Evolutionary conservation across 73 alveolate species (phyloP).

Genomic region (Paramecium caudatum): DNA sequence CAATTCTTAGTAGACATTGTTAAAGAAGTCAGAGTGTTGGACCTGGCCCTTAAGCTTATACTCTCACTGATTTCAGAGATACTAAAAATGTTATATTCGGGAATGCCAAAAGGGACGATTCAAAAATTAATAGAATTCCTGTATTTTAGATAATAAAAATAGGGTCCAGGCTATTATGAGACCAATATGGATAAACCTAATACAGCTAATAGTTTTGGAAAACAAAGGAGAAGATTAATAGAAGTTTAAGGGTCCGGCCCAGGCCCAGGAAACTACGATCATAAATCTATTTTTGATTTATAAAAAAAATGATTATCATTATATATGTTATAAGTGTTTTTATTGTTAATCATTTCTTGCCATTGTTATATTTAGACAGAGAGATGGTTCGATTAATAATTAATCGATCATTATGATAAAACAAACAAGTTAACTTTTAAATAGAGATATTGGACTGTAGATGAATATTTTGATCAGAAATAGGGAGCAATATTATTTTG

Average conservation of each 20-base stretch:
- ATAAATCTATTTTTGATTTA: too few relatives aligned
- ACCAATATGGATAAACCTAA: too few relatives aligned
- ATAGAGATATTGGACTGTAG: constrained; percentile 83
- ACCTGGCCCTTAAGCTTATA: constrained; percentile 52
- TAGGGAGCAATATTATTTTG: constrained; percentile 83
- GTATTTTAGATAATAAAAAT: too few relatives aligned
- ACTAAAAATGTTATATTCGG: constrained; percentile 50
- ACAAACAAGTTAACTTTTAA: constrained; percentile 75
- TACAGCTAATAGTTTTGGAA: too few relatives aligned
- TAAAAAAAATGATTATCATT: not conserved
- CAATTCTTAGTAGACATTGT: constrained; percentile 1
- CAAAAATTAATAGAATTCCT: too few relatives aligned
- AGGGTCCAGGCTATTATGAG: too few relatives aligned
- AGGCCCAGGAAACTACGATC: too few relatives aligned
- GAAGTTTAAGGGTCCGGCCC: too few relatives aligned
- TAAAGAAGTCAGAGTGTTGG: not conserved
- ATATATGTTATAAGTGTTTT: not conserved
- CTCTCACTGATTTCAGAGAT: not conserved
- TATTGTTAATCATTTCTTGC: not conserved
- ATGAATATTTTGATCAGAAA: constrained; percentile 74
- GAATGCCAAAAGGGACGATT: constrained; percentile 40
- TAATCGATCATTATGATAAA: constrained; percentile 76
- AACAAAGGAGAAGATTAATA: too few relatives aligned
- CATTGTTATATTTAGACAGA: constrained; percentile 30
- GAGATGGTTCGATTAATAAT: constrained; percentile 68